Evolutionary conservation across 306 rosid genomes (phyloP), one percentile per base, ranked within the genome.

Genomic region (Hippophae tibetana): DNA sequence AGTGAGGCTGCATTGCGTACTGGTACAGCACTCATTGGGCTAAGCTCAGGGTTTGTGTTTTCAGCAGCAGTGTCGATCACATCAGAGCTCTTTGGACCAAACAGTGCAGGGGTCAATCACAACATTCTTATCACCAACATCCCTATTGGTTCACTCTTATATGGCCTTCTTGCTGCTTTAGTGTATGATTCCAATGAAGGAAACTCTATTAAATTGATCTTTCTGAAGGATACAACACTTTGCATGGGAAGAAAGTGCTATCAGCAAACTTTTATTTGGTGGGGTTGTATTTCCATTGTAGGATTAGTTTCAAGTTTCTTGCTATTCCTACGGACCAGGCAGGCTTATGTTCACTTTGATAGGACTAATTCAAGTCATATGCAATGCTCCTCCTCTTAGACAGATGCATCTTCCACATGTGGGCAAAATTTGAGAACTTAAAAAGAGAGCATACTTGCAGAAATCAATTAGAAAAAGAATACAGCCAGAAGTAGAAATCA

Each of bases 21-120:
- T 5, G 95, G 96, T 57, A 85, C 96, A 10, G 89, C 88, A 10
- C 76, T 92, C 40, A 75, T 92, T 5, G 96, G 96, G 60, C 42
- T 87, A 65, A 92, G 98, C 70, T 87, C 96, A 0, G 96, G 98
- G 5, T 87, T 92, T 78, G 86, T 92, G 67, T 92, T 92, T 63
- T 87, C 98, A 1, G 98, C 98, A 12, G 96, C 96, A 0, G 96
- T 92, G 13, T 89, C 98, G 2, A 61, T 92, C 11, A 87, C 98
- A 6, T 82, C 96, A 0, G 98, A 92, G 79, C 88, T 92, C 0
- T 92, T 92, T 66, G 98, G 98, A 40, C 86, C 98, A 1, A 78
- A 78, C 74, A 80, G 80, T 46, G 56, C 81, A 9, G 86, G 95
- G 5, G 85, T 87, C 46, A 92, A 87, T 69, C 96, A 87, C 84